Evolutionary conservation across 2,329 filamentous ascomycete genomes (phyloP).

Genomic region (Bisporella sp.): DNA sequence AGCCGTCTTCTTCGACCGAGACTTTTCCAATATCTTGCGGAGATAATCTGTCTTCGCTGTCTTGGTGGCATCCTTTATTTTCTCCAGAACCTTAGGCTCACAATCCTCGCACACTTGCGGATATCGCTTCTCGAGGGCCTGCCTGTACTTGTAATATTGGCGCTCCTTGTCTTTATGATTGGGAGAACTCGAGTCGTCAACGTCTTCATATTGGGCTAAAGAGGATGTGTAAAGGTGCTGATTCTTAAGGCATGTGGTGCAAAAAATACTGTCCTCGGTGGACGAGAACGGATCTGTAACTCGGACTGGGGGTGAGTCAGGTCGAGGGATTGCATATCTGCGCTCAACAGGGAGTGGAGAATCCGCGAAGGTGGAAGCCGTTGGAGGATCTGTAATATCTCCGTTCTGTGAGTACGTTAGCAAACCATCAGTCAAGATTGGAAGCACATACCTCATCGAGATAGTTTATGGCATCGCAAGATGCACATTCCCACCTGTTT

Average conservation of each 20-base stretch:
- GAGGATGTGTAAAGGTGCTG: constrained; percentile 73
- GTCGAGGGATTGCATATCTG: constrained; percentile 40
- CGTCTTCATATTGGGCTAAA: constrained; percentile 74
- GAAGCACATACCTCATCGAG: constrained; percentile 65
- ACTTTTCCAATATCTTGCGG: constrained; percentile 55
- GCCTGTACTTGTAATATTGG: constrained; percentile 62
- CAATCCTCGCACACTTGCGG: constrained; percentile 83
- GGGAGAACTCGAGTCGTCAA: constrained; percentile 55
- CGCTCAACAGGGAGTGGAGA: constrained; percentile 28
- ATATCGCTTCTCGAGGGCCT: constrained; percentile 71
- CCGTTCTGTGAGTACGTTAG: constrained; percentile 53
- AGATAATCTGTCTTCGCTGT: constrained; percentile 45
- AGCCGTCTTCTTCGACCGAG: constrained; percentile 36
- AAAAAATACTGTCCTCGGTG: constrained; percentile 46
- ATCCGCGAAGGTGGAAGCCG: constrained; percentile 45
- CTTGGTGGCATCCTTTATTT: constrained; percentile 67
- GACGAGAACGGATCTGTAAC: constrained; percentile 18
- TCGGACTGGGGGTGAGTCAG: constrained; percentile 17
- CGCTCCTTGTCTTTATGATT: constrained; percentile 60
- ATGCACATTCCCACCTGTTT: constrained; percentile 63
- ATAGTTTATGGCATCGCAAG: constrained; percentile 83
- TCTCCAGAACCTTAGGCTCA: constrained; percentile 63
- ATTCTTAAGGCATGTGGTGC: constrained; percentile 78
- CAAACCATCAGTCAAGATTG: background rate
- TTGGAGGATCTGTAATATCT: constrained; percentile 81